Base-by-base conservation (phyloP, 1,139 yeast genomes). In the Kodamaea sp. region DNA sequence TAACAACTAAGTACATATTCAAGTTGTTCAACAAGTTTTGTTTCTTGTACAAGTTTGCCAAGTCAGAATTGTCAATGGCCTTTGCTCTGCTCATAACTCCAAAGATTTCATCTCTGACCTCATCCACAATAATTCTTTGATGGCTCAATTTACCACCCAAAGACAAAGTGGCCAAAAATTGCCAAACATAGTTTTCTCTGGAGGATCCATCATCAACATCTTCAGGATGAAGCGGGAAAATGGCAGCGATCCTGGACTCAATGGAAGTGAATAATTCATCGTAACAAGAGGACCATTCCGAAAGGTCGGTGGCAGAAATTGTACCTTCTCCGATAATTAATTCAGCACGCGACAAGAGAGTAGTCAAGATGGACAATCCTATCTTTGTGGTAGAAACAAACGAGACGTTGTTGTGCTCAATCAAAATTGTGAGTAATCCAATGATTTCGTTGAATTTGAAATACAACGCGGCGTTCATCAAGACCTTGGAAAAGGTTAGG, bases 111-210 rank as follows among this genome's bases (percentile, higher is more conserved):
- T 87, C 95, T 63, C 97, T 79, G 15, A 89, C 92, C 58, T 90
- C 97, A 59, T 89, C 97, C 32, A 92, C 96, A 50, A 92, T 84
- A 43, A 88, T 80, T 65, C 97, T 80, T 71, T 92, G 97, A 61
- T 90, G 97, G 51, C 84, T 88, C 50, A 90, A 73, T 57, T 86
- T 84, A 48, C 97, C 97, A 43, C 96, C 94, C 44, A 92, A 71
- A 0, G 97, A 94, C 42, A 92, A 73, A 10, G 96, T 85, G 23
- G 98, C 98, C 62, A 92, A 75, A 55, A 92, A 90, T 66, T 92
- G 97, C 98, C 98, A 92, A 31, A 89, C 90, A 53, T 90, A 89
- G 48, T 70, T 70, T 44, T 67, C 73, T 37, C 64, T 60, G 2
- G 64, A 53, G 0, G 95, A 78, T 45, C 83, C 90, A 54, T 87